Evolutionary conservation across 768 basidiomycete species (phyloP).

Genomic region (Crepidotus variabilis): DNA sequence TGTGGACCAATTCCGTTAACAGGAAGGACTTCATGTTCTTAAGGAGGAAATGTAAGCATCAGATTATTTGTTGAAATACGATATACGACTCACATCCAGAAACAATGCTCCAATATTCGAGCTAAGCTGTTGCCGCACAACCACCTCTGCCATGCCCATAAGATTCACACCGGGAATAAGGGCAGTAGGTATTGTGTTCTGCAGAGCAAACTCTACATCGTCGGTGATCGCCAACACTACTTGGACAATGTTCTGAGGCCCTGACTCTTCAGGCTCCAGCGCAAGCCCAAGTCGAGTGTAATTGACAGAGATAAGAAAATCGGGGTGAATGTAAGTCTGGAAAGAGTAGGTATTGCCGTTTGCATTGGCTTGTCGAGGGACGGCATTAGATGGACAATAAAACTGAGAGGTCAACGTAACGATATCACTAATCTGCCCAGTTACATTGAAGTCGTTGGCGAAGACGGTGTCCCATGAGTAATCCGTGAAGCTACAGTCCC

Average conservation of each 20-base stretch:
- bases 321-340: neutral
- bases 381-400: neutral
- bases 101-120: neutral
- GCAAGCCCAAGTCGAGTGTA: neutral
- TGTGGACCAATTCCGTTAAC: neutral
- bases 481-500: neutral
- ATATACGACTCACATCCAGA: neutral
- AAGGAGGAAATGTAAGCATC: neutral
- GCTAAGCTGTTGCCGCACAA: neutral
- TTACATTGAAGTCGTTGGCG: too few relatives aligned
- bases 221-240: neutral
- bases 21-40: neutral
- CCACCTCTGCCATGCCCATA: neutral
- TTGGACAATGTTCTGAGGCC: neutral
- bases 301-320: constrained; percentile 1
- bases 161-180: neutral
- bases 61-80: too few relatives aligned
- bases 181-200: neutral
- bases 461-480: neutral
- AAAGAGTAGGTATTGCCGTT: neutral
- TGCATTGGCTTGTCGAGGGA: neutral
- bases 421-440: too few relatives aligned
- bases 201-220: neutral
- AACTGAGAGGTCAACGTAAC: neutral
- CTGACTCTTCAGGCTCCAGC: neutral